Evolutionary conservation across 164 flowering plant species (phyloP), one percentile per base, ranked within the genome.

Genomic region (Liriodendron chinense): DNA sequence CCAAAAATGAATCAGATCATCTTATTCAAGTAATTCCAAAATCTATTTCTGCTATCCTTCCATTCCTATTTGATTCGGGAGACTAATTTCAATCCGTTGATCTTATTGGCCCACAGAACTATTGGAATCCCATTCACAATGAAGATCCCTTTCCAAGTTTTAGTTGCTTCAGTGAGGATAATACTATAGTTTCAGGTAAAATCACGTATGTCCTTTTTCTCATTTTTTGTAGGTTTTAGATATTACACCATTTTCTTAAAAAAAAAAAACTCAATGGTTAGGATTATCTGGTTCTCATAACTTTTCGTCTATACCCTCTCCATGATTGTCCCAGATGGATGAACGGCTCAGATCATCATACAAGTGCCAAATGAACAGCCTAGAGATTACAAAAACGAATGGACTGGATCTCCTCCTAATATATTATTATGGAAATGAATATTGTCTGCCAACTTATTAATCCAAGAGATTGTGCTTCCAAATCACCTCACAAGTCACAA

Each of bases 71-170:
- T 69, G 53, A 1, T 69, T 63, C 7, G 4, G 9, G 66, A 9
- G 1, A 22, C 53, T 22, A 3, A 25, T 20, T 23, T 20, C 1
- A 18, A 13, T 28, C 9, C 9, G 12, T 8, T 24, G 34, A 47
- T 65, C 69, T 74, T 53, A 24, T 74, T 68, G 56, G 20, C 47
- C 34, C 12, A 53, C 77, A 79, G 84, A 74, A 70, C 48, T 61
- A 64, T 28, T 70, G 47, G 74, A 63, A 78, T 67, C 24, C 47
- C 49, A 22, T 64, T 43, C 28, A 9, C 76, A 34, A 25, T 49
- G 76, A 53, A 48, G 73, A 72, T 25, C 70, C 72, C 47, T 69
- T 72, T 63, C 74, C 61, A 49, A 68, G 62, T 43, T 75, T 26
- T 18, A 26, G 63, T 34, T 16, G 9, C 48, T 75, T 72, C 49